Conservation (phyloP, 2,329 filamentous ascomycete species). For the Pezicula rhizophila region DNA sequence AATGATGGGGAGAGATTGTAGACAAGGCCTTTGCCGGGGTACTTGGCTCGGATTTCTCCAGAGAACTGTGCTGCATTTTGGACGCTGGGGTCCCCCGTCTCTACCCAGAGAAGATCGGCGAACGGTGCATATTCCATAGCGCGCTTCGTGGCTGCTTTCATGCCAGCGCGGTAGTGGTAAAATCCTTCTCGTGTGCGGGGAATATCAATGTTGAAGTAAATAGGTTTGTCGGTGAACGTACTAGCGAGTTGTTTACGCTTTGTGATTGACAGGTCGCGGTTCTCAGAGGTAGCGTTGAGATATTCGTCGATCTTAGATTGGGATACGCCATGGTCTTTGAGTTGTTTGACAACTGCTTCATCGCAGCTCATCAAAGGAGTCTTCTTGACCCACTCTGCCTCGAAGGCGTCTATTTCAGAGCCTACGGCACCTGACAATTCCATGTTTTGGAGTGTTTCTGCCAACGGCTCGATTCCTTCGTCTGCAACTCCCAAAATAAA, state of each 20-base stretch:
- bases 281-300: conserved; percentile 50
- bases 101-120: conserved; percentile 93
- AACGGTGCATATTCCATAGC: conserved; percentile 87
- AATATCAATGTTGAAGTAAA: conserved; percentile 86
- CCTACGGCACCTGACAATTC: conserved; percentile 73
- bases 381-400: conserved; percentile 81
- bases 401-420: conserved; percentile 76
- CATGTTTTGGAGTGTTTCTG: conserved; percentile 87
- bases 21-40: conserved; percentile 81
- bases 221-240: conserved; percentile 57
- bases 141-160: conserved; percentile 84
- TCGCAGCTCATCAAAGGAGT: conserved; percentile 87
- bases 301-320: conserved; percentile 64
- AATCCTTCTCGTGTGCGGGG: conserved; percentile 90
- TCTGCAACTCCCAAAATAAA: conserved; percentile 88
- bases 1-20: conserved; percentile 97
- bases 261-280: conserved; percentile 72
- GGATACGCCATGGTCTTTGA: conserved; percentile 58
- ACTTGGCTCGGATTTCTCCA: conserved; percentile 61
- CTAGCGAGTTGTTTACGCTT: conserved; percentile 69
- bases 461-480: conserved; percentile 66
- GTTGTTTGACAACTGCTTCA: conserved; percentile 75
- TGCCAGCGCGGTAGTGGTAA: conserved; percentile 84
- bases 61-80: conserved; percentile 70
- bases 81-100: conserved; percentile 86